Percentiles rank a stretch among this genome's conserved stretches.
These are phyloP conservation scores for Fistulinella prunicolor DNA, from an alignment of 768 basidiomycete species.

Conservation along the genomic window DNA sequence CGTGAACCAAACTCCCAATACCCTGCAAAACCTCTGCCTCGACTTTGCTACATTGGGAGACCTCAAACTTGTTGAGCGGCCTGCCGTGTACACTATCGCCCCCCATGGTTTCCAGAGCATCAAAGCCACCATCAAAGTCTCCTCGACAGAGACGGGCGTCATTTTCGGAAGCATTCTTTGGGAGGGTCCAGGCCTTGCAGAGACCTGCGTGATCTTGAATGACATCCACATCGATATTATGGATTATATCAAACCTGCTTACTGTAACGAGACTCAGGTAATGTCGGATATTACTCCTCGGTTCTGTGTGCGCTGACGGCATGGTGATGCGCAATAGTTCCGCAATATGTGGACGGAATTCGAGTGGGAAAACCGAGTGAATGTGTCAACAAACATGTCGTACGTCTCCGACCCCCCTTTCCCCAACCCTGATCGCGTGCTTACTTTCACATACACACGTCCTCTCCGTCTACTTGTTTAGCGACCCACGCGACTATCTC, in stretches of 20 bases:
- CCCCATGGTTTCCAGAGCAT: constrained; percentile 98
- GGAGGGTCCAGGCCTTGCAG: constrained; percentile 85
- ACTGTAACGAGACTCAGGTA: constrained; percentile 93
- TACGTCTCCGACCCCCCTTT: constrained; percentile 40
- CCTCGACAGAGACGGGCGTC: constrained; percentile 97
- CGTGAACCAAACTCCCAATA: constrained; percentile 93
- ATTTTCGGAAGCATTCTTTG: constrained; percentile 98
- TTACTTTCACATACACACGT: neutral
- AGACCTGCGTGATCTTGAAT: constrained; percentile 90
- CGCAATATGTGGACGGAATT: constrained; percentile 99
- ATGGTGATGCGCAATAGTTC: constrained; percentile 50
- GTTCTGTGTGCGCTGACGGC: constrained; percentile 1
- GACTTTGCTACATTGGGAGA: constrained; percentile 98
- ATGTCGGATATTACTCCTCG: neutral
- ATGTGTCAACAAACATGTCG: constrained; percentile 82
- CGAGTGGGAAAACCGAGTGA: constrained; percentile 99
- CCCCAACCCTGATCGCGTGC: neutral
- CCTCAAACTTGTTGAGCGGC: constrained; percentile 95
- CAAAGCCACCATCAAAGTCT: constrained; percentile 97
- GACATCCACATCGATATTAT: constrained; percentile 98
- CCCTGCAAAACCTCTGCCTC: constrained; percentile 92
- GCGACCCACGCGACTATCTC: constrained; percentile 86
- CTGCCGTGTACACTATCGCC: constrained; percentile 86
- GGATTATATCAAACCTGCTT: constrained; percentile 54
- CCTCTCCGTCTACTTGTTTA: no score